Conservation (phyloP, 1,284 basidiomycete genomes). For the Ustilago tritici region DNA sequence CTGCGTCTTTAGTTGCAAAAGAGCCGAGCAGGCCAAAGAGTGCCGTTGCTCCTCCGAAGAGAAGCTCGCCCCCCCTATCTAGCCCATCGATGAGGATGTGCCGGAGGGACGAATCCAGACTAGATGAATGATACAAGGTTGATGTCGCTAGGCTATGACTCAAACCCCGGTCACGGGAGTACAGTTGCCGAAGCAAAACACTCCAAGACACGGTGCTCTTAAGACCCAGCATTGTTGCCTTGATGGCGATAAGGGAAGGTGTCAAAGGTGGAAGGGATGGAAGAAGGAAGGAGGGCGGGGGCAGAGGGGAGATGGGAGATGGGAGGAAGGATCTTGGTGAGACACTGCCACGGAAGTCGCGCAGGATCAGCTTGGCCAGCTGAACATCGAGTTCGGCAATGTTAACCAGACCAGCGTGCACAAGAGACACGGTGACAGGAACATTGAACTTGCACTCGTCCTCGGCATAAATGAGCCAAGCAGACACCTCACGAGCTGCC, state of each 20-base stretch:
- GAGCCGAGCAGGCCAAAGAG: slow-evolving; percentile 26
- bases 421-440: too few species aligned
- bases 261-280: background rate
- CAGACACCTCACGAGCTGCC: too few species aligned
- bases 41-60: slow-evolving; percentile 24
- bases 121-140: slow-evolving; percentile 39
- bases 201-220: slow-evolving; percentile 59
- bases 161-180: slow-evolving; percentile 57
- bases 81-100: slow-evolving; percentile 5
- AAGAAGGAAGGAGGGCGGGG: background rate
- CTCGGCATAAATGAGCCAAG: too few species aligned
- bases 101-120: slow-evolving; percentile 35
- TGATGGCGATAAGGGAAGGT: background rate
- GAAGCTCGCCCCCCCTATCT: slow-evolving; percentile 25
- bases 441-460: too few species aligned
- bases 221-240: slow-evolving; percentile 49
- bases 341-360: too few species aligned
- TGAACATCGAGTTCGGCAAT: too few species aligned
- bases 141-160: slow-evolving; percentile 58
- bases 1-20: slow-evolving; percentile 44
- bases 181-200: slow-evolving; percentile 9
- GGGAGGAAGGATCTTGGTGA: background rate
- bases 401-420: too few species aligned
- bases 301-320: background rate
- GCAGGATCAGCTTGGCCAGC: too few species aligned